Evolutionary conservation across 179 eudicot species (phyloP), one percentile per base, ranked within the genome.

Genomic region (Gypsophila paniculata): DNA sequence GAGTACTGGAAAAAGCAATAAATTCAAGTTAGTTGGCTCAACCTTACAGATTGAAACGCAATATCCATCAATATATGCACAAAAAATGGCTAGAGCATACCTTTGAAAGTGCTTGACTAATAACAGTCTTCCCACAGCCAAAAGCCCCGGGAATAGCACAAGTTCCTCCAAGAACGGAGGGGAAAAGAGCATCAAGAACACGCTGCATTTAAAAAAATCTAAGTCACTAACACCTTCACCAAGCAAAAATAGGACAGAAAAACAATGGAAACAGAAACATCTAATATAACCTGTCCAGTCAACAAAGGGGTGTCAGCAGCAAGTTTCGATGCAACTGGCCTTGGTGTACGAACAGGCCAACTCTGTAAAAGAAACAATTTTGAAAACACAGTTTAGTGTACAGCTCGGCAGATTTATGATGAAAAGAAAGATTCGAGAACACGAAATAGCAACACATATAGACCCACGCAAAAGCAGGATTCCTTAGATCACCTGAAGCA

Each of bases 141-240:
- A 94, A 94, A 61, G 99, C 99, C 78, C 99, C 99, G 70, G 99
- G 99, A 51, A 94, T 94, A 66, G 97, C 99, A 86, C 99, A 94
- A 55, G 99, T 94, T 68, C 99, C 99, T 75, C 97, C 99, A 84
- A 94, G 97, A 78, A 94, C 99, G 3, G 97, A 94, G 69, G 99
- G 97, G 83, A 94, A 94, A 74, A 94, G 92, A 52, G 99, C 99
- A 81, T 94, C 99, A 84, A 94, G 96, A 73, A 94, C 99, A 80
- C 97, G 99, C 97, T 94, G 86, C 52, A 58, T n/a, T n/a, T n/a
- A 70, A 62, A 29, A 53, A 12, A 65, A 34, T 15, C 17, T 0
- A 74, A 6, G 63, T 75, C 61, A 79, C 66, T 62, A 52, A 48
- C 69, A 75, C 54, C 62, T 22, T 49, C 23, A 65, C 38, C 52